Evolutionary conservation across 805 yeast genomes (phyloP), one percentile per base, ranked within the genome.

Genomic region (Candida tammaniensis): DNA sequence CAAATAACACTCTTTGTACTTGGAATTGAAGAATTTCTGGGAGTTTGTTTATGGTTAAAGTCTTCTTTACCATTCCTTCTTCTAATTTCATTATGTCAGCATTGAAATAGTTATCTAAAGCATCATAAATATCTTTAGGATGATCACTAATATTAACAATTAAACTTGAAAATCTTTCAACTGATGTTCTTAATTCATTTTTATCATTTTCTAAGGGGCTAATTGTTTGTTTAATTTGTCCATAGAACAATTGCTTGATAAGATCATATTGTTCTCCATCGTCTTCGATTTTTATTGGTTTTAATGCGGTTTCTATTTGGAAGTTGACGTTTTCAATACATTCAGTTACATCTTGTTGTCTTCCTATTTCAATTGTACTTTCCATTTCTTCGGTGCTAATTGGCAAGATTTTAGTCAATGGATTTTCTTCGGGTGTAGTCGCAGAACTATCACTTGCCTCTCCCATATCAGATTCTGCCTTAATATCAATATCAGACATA

Each of bases 311-410:
- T 54, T 91, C 97, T 23, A 93, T 64, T 55, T 91, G 98, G 44
- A 82, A 85, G 10, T 89, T 68, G 6, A 93, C 97, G 55, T 93
- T 93, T 36, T 89, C 95, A 51, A 91, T 88, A 57, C 98, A 91
- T 55, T 93, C 98, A 0, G 97, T 88, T 13, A 93, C 98, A 64
- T 93, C 98, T 56, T 93, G 98, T 55, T 93, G 98, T 44, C 95
- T 70, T 2, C 96, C 95, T 51, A 81, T 68, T 51, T 86, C 89
- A 34, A 82, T 67, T 0, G 93, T 80, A 48, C 80, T 75, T 38
- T 78, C 88, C 59, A 83, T 72, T 49, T 82, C 87, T 42, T 80
- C 85, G 4, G 77, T 61, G 39, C 72, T 65, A 10, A 75, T 75
- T 24, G 53, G 58, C 26, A 61, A 44, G 18, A 61, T 35, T 26